Conservation (phyloP, 305 asterid genomes). For the Solanum hybrid region DNA sequence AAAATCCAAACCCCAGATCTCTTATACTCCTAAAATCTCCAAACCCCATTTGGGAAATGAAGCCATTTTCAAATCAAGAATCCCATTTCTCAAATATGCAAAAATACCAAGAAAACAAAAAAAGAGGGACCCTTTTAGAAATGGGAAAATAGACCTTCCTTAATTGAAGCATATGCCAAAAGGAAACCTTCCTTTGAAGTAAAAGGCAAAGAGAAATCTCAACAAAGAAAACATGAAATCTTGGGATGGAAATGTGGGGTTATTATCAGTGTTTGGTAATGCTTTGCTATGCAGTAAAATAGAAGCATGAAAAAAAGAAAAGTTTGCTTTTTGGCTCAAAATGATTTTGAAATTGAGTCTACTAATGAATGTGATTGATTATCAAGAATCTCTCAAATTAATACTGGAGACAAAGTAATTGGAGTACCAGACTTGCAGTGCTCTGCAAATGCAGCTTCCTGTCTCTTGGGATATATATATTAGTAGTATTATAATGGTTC, state of each 20-base stretch:
- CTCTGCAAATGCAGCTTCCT: conserved; percentile 3
- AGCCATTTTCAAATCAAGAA: conserved; percentile 7
- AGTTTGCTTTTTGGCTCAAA: not conserved
- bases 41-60: conserved; percentile 8
- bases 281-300: conserved; percentile 29
- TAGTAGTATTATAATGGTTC: not conserved
- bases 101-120: not conserved
- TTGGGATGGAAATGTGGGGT: conserved; percentile 9
- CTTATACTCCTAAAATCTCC: not conserved
- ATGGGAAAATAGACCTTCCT: not conserved
- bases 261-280: conserved; percentile 43
- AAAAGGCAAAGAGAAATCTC: not conserved
- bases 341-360: conserved; percentile 3
- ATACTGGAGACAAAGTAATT: not conserved
- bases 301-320: conserved; percentile 22
- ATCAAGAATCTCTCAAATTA: conserved; percentile 12
- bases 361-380: conserved; percentile 29
- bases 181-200: conserved; percentile 26
- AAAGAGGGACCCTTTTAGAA: not conserved
- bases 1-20: conserved; percentile 25
- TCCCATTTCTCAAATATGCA: not conserved
- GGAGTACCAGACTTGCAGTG: not conserved
- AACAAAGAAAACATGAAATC: not conserved
- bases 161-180: conserved; percentile 4
- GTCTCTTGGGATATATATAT: not conserved